phyloP scores from a whole-genome alignment of 306 rosid species.

The Dalbergia cultrata region DNA sequence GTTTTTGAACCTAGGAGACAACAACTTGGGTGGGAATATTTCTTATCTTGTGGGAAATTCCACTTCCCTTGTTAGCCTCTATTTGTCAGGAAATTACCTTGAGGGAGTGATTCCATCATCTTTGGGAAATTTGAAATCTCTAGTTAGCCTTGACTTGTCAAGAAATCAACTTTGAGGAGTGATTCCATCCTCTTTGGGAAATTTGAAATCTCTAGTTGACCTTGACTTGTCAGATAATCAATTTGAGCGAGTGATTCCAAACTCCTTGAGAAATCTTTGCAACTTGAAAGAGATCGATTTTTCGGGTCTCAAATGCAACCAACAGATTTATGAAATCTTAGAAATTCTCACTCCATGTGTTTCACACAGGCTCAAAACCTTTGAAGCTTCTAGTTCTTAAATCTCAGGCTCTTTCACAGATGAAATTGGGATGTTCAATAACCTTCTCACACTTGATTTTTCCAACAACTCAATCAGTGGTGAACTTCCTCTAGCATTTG shows the following conservation, averaged over 20 bases:
- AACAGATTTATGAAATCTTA: not conserved
- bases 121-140: not conserved
- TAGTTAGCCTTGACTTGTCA: not conserved
- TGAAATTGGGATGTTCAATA: slow-evolving; percentile 5
- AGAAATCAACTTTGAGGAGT: too few species aligned
- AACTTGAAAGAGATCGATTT: slow-evolving; percentile 27
- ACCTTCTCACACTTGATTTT: not conserved
- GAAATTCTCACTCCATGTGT: slow-evolving; percentile 8
- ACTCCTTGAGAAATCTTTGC: slow-evolving; percentile 24
- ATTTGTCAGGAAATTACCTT: too few species aligned
- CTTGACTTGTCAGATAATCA: fast-evolving
- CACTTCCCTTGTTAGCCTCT: too few species aligned
- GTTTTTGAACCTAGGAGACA: not conserved
- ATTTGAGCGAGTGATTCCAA: not conserved
- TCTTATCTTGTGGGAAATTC: not conserved
- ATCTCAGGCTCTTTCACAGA: slow-evolving; percentile 31
- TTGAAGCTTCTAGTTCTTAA: fast-evolving
- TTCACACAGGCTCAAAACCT: not conserved
- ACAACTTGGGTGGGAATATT: not conserved
- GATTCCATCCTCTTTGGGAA: too few species aligned
- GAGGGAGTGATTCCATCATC: too few species aligned
- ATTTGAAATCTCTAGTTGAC: too few species aligned
- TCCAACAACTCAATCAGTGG: not conserved
- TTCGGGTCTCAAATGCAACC: slow-evolving; percentile 19
- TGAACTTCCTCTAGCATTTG: not conserved